These are phyloP conservation scores for Nymphaea thermarum DNA, from an alignment of 164 flowering plant species.

Conservation along the genomic window DNA sequence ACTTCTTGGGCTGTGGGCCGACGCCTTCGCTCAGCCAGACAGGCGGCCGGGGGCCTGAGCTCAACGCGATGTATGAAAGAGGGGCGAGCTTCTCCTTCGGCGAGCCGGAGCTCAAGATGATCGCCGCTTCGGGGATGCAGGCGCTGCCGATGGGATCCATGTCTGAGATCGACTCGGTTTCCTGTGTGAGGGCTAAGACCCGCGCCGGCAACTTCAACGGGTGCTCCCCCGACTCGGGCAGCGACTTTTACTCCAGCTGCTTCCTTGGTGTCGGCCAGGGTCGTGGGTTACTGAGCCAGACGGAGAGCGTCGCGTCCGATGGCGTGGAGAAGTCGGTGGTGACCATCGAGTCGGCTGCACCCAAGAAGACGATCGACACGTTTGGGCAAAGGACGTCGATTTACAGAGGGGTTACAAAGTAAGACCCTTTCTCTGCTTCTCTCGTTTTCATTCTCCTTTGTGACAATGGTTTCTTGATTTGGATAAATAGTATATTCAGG, in stretches of 20 bases:
- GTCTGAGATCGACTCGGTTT: background rate
- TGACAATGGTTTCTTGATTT: background rate
- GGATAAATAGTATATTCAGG: background rate
- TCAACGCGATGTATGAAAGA: background rate
- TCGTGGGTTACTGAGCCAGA: background rate
- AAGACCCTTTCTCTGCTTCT: background rate
- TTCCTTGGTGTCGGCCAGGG: background rate
- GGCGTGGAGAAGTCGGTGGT: background rate
- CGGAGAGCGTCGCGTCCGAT: background rate
- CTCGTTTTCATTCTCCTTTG: background rate
- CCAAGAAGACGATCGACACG: slow-evolving; percentile 54
- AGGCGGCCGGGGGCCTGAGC: background rate
- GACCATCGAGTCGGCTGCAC: background rate
- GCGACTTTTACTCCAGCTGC: background rate
- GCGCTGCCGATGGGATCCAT: background rate
- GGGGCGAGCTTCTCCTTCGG: background rate
- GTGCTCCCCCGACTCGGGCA: background rate
- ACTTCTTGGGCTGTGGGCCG: background rate
- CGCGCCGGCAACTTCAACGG: background rate
- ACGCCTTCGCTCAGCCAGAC: background rate
- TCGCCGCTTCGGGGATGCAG: background rate
- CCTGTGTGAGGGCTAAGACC: background rate
- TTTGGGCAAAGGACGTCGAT: slow-evolving; percentile 89
- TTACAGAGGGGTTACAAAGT: slow-evolving; percentile 93
- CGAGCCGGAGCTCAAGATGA: background rate